These are phyloP conservation scores for Mycena epipterygia DNA, from an alignment of 768 basidiomycete species.

Conservation along the genomic window DNA sequence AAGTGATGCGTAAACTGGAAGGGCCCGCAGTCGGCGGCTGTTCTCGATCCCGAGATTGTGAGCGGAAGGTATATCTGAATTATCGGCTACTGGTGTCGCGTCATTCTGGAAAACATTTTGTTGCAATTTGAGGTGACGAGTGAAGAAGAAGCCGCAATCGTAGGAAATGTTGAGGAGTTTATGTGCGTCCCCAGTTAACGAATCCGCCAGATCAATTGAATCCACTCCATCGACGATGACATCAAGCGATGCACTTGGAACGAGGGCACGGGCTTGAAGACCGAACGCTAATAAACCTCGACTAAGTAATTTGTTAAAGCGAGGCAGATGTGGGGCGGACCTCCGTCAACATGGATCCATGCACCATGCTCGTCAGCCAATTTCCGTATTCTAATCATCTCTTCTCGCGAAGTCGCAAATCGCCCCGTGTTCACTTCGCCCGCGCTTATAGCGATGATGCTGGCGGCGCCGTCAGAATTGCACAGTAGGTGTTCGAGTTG, in stretches of 20 bases:
- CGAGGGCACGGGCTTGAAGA: conserved; percentile 25
- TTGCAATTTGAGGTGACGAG: conserved; percentile 21
- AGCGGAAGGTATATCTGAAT: conserved; percentile 25
- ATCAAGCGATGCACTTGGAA: neutral
- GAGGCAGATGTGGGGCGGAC: neutral
- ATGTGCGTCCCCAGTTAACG: conserved; percentile 30
- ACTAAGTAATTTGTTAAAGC: neutral
- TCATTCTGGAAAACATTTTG: conserved; percentile 35
- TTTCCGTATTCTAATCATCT: conserved; percentile 25
- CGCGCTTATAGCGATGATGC: conserved; percentile 28
- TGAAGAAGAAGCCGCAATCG: conserved; percentile 37
- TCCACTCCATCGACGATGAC: conserved; percentile 19
- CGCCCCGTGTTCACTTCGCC: conserved; percentile 33
- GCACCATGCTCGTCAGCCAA: conserved; percentile 29
- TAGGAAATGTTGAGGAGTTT: conserved; percentile 32
- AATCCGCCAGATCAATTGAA: conserved; percentile 26
- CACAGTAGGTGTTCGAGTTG: conserved; percentile 13
- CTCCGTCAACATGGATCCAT: conserved; percentile 34
- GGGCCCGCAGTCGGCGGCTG: conserved; percentile 32
- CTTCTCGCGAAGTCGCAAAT: conserved; percentile 24
- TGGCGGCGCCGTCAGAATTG: neutral
- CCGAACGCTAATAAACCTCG: conserved; percentile 22
- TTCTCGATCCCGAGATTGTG: conserved; percentile 35
- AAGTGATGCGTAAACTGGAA: conserved; percentile 33
- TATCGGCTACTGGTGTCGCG: neutral